Conservation (phyloP, 495 filamentous ascomycete genomes). For the Hypoxylon fragiforme region DNA sequence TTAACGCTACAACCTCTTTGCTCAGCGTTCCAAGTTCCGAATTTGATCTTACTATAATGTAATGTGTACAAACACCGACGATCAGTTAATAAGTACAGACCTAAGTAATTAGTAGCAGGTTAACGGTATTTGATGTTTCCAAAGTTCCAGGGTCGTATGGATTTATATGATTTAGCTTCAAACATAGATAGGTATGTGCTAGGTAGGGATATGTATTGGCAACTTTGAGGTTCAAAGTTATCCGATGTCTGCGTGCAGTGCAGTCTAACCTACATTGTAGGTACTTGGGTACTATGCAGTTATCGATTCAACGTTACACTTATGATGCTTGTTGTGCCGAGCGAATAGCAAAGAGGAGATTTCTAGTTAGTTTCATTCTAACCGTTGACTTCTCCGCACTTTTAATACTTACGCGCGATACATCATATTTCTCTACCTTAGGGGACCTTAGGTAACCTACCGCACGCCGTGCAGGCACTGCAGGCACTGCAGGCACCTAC, state of each 20-base stretch:
- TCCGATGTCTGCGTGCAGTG: no score
- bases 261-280: conserved; percentile 1
- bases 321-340: neutral
- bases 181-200: no score
- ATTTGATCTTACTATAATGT: neutral
- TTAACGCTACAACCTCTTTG: neutral
- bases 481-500: neutral
- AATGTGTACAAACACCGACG: neutral
- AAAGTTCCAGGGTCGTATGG: conserved; percentile 2
- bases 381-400: no score
- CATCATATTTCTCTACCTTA: no score
- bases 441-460: no score
- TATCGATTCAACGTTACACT: conserved; percentile 14
- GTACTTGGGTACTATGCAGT: neutral
- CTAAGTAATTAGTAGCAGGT: no score
- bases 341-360: neutral
- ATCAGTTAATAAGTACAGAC: no score
- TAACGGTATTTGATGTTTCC: no score
- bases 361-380: neutral
- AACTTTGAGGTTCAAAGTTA: no score
- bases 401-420: no score
- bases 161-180: neutral
- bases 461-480: no score
- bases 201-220: no score
- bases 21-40: neutral